Percentiles rank a stretch among this genome's conserved stretches.
Conservation (phyloP, 2,329 filamentous ascomycete genomes). For the Seiridium unicorne region DNA sequence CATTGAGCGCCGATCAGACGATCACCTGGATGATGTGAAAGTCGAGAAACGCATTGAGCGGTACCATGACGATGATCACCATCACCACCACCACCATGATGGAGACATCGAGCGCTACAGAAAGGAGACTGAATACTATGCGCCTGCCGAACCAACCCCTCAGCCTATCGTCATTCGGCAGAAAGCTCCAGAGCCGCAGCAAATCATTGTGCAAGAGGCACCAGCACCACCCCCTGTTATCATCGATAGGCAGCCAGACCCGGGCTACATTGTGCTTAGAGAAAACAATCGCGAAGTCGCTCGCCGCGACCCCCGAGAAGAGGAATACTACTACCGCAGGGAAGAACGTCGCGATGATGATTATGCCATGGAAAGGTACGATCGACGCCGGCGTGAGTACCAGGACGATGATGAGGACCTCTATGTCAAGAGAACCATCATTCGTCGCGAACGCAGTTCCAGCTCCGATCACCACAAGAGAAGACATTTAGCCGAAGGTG, state of each 20-base stretch:
- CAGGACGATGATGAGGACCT: slow-evolving; percentile 43
- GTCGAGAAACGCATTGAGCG: slow-evolving; percentile 27
- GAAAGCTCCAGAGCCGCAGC: slow-evolving; percentile 52
- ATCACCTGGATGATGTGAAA: slow-evolving; percentile 26
- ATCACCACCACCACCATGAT: slow-evolving; percentile 41
- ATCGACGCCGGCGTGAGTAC: slow-evolving; percentile 34
- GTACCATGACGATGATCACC: slow-evolving; percentile 18
- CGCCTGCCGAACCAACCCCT: slow-evolving; percentile 45
- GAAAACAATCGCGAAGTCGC: slow-evolving; percentile 37
- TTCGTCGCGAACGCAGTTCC: slow-evolving; percentile 50
- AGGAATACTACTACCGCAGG: slow-evolving; percentile 53
- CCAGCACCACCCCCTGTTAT: slow-evolving; percentile 51
- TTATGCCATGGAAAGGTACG: slow-evolving; percentile 28
- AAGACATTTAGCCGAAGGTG: slow-evolving; percentile 62
- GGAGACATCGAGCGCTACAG: slow-evolving; percentile 58
- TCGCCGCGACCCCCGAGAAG: slow-evolving; percentile 36
- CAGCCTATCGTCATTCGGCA: slow-evolving; percentile 57
- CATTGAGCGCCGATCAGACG: slow-evolving; percentile 22
- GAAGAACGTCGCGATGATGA: slow-evolving; percentile 30
- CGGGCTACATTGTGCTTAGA: slow-evolving; percentile 42
- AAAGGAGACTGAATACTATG: slow-evolving; percentile 63
- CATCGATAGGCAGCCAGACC: slow-evolving; percentile 40
- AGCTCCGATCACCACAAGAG: slow-evolving; percentile 52
- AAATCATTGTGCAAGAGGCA: slow-evolving; percentile 60
- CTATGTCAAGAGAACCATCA: slow-evolving; percentile 42